phyloP scores from a whole-genome alignment of 306 rosid species.

The Pueraria montana region DNA sequence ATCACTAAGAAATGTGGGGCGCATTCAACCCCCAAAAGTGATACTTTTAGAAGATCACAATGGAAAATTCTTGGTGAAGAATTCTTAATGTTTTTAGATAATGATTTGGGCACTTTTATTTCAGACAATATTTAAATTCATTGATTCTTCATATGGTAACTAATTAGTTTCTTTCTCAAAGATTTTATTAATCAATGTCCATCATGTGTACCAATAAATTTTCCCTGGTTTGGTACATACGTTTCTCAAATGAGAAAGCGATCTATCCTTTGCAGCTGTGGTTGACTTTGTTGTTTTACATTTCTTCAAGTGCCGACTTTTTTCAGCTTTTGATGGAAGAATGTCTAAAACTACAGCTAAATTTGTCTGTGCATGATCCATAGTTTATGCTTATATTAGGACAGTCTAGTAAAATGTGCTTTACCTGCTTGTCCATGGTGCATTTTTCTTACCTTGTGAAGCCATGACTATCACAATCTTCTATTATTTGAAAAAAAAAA shows the following conservation, averaged over 20 bases:
- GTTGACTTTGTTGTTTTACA: slow-evolving; percentile 11
- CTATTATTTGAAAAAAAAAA: slow-evolving; percentile 17
- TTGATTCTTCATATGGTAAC: slow-evolving; percentile 22
- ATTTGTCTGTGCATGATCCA: not conserved
- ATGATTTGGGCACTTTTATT: slow-evolving; percentile 17
- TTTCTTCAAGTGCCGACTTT: slow-evolving; percentile 9
- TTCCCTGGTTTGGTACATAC: slow-evolving; percentile 7
- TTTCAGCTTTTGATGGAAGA: slow-evolving; percentile 17
- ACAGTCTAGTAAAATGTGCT: slow-evolving; percentile 32
- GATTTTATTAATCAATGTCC: slow-evolving; percentile 15
- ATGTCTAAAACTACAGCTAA: slow-evolving; percentile 17
- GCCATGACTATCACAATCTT: slow-evolving; percentile 20
- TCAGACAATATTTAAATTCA: not conserved
- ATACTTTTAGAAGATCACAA: slow-evolving; percentile 19
- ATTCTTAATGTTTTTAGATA: slow-evolving; percentile 6
- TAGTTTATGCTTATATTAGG: not conserved
- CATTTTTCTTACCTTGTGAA: slow-evolving; percentile 32
- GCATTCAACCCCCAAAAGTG: slow-evolving; percentile 15
- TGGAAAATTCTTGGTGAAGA: slow-evolving; percentile 23
- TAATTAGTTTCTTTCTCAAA: slow-evolving; percentile 18
- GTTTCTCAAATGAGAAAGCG: slow-evolving; percentile 26
- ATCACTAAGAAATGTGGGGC: not conserved
- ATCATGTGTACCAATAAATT: slow-evolving; percentile 14
- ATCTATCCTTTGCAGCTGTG: slow-evolving; percentile 30
- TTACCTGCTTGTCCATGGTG: slow-evolving; percentile 37